Percentiles rank a stretch among this genome's conserved stretches.
phyloP scores from a whole-genome alignment of 1,284 basidiomycete genomes.

The Cryptococcus hybrid region DNA sequence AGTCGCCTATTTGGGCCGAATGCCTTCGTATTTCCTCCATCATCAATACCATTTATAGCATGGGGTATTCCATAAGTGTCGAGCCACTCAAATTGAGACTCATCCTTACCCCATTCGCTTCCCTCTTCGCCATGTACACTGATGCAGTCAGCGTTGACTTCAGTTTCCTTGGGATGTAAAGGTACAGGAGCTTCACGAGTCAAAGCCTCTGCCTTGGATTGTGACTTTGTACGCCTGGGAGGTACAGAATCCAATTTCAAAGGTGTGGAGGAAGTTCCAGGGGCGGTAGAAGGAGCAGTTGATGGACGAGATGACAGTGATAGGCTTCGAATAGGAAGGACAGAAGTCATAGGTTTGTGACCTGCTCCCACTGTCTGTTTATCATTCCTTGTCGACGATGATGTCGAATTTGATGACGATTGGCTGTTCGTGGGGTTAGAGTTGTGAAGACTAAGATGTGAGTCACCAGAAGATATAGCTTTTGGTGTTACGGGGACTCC shows the following conservation, averaged over 20 bases:
- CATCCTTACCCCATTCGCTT: conserved; percentile 47
- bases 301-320: conserved; percentile 16
- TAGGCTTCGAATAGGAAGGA: conserved; percentile 19
- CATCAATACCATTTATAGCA: conserved; percentile 29
- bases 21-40: not conserved
- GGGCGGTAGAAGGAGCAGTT: not conserved
- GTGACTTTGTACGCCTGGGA: not conserved
- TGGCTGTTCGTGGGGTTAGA: no score
- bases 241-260: conserved; percentile 21
- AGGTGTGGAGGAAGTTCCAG: not conserved
- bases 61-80: conserved; percentile 31
- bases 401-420: no score
- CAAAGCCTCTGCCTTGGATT: conserved; percentile 4
- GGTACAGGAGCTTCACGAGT: conserved; percentile 9
- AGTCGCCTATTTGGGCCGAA: conserved; percentile 24
- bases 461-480: conserved; percentile 13
- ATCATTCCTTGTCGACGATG: no score
- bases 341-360: no score
- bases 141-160: conserved; percentile 20
- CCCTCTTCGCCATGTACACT: conserved; percentile 47
- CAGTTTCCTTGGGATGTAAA: conserved; percentile 16
- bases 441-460: conserved; percentile 1
- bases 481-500: conserved; percentile 26
- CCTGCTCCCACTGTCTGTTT: no score
- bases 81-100: conserved; percentile 44